Evolutionary conservation across 2,329 filamentous ascomycete species (phyloP), one percentile per base, ranked within the genome.

Genomic region (Rhytidhysteron rufulum): DNA sequence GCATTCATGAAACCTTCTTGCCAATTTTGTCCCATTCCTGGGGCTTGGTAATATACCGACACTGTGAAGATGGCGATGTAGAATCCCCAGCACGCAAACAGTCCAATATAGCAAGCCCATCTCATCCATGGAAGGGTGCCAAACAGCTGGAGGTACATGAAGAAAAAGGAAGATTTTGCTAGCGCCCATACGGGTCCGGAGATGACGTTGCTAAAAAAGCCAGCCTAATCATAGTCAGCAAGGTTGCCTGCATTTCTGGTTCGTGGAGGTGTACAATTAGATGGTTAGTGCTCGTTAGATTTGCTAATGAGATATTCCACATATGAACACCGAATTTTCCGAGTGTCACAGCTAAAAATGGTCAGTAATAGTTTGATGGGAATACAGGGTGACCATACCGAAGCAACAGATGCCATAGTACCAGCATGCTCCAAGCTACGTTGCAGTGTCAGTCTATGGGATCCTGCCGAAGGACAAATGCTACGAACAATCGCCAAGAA

Each of bases 91-190:
- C 24, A 20, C 5, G 39, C 17, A 18, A 22, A 13, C 4, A 44
- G 33, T 18, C 37, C 38, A 22, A 33, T 21, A 18, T 44, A 44
- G n/a, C 16, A 9, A 21, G 31, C 18, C 18, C 25, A 16, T 11
- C 39, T 22, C 15, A 44, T 10, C 42, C 42, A 44, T 5, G 15
- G 13, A 11, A 44, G 27, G 4, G 42, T 37, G 4, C 22, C 6
- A 22, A 44, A 44, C 11, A 44, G 15, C 25, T 44, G 39, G 15
- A 44, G 38, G 21, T 44, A 44, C 42, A 44, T 44, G 10, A 44
- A 18, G 30, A 44, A 41, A 22, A 44, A 44, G 8, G 33, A 32
- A 4, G 42, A 32, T 24, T 44, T 44, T 13, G 31, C 31, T 4
- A 18, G 17, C 4, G 42, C 25, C 42, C 39, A 44, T 21, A 44